These are phyloP conservation scores for Penicillium occitanis DNA, from an alignment of 2,329 filamentous ascomycete genomes.

Conservation along the genomic window DNA sequence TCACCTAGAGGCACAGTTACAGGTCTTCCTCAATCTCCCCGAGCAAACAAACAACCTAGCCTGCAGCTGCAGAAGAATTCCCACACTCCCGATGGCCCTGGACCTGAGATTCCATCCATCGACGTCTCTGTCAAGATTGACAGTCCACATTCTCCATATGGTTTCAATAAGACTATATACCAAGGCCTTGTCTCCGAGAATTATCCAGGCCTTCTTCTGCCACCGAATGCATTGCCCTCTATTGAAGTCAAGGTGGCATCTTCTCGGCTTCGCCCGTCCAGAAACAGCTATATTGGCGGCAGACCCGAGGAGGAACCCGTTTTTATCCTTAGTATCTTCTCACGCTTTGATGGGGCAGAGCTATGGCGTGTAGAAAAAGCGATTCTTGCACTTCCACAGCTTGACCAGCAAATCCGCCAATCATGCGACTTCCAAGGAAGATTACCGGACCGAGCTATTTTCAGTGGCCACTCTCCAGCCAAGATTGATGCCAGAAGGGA, in stretches of 20 bases:
- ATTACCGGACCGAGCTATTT: slow-evolving; percentile 80
- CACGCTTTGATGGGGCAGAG: slow-evolving; percentile 63
- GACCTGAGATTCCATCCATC: slow-evolving; percentile 36
- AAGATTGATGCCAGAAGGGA: slow-evolving; percentile 83
- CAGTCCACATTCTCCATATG: slow-evolving; percentile 31
- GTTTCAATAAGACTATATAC: slow-evolving; percentile 58
- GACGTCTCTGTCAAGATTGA: slow-evolving; percentile 39
- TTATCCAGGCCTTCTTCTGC: slow-evolving; percentile 79
- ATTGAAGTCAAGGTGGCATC: slow-evolving; percentile 86
- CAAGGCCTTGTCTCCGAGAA: slow-evolving; percentile 80
- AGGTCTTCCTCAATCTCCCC: slow-evolving; percentile 65
- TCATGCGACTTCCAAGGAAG: slow-evolving; percentile 69
- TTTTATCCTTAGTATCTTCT: slow-evolving; percentile 84
- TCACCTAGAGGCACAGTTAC: slow-evolving; percentile 60
- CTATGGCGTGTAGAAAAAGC: slow-evolving; percentile 96
- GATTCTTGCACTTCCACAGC: slow-evolving; percentile 71
- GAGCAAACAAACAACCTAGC: slow-evolving; percentile 70
- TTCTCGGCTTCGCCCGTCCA: slow-evolving; percentile 88
- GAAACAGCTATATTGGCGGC: slow-evolving; percentile 77
- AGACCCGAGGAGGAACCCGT: slow-evolving; percentile 90
- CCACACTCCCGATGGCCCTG: slow-evolving; percentile 21
- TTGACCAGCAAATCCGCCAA: slow-evolving; percentile 79
- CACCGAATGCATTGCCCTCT: slow-evolving; percentile 83
- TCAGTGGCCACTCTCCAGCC: slow-evolving; percentile 88
- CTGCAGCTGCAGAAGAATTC: slow-evolving; percentile 30